A percentile compares a stretch with the other conserved stretches of the same genome.
Evolutionary conservation across 345 rosid species (phyloP).

Genomic region (Anastatica hierochuntica): DNA sequence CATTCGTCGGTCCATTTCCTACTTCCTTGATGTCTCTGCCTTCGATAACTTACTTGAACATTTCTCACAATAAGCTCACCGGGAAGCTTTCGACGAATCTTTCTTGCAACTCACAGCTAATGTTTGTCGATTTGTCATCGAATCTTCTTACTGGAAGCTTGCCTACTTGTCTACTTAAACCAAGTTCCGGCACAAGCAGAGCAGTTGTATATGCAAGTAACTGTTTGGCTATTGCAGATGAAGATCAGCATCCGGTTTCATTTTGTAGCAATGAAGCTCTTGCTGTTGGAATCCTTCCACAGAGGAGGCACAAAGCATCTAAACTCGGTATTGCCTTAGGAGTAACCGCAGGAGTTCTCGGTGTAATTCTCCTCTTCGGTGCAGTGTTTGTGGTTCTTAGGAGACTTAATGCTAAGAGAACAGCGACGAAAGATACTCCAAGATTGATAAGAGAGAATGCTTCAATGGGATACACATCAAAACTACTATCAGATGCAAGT

Average conservation of each 20-base stretch:
- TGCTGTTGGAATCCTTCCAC: conserved; percentile 76
- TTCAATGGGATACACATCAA: conserved; percentile 64
- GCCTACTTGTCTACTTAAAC: conserved; percentile 57
- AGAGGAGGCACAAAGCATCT: conserved; percentile 28
- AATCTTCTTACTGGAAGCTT: conserved; percentile 74
- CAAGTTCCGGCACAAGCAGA: conserved; percentile 32
- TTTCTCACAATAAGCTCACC: conserved; percentile 73
- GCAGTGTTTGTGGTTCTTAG: conserved; percentile 38
- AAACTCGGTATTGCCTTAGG: conserved; percentile 40
- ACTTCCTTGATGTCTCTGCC: conserved; percentile 56
- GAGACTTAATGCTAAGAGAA: conserved; percentile 29
- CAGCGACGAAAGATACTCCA: conserved; percentile 31
- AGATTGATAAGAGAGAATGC: conserved; percentile 64
- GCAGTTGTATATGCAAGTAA: conserved; percentile 44
- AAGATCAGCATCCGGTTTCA: conserved; percentile 54
- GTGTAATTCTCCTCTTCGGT: conserved; percentile 41
- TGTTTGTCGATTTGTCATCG: conserved; percentile 62
- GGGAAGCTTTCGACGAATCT: conserved; percentile 65
- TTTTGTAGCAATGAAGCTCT: conserved; percentile 80
- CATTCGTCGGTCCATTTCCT: conserved; percentile 75
- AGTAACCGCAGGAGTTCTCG: conserved; percentile 47
- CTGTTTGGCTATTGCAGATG: conserved; percentile 43
- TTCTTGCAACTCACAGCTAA: conserved; percentile 55
- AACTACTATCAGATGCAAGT: conserved; percentile 83
- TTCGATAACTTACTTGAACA: conserved; percentile 45